These are phyloP conservation scores for Penicillium simplicissimum DNA, from an alignment of 495 filamentous ascomycete species.

Conservation along the genomic window DNA sequence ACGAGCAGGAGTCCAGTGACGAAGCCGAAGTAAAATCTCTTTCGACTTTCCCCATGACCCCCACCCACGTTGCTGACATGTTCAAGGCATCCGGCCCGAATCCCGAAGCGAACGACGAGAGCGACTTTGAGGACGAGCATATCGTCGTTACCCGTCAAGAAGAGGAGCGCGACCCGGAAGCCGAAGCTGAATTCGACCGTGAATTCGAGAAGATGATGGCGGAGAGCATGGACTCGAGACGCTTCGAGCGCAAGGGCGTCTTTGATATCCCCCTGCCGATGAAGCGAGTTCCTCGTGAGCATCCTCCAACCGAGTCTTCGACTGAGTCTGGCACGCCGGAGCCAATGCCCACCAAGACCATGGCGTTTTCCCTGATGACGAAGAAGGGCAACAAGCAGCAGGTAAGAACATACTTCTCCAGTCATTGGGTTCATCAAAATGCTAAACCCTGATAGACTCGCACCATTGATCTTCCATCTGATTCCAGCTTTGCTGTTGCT, in stretches of 20 bases:
- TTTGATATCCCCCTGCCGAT: constrained; percentile 96
- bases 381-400: constrained; percentile 96
- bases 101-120: constrained; percentile 36
- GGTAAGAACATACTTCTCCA: constrained; percentile 48
- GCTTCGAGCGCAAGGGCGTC: constrained; percentile 88
- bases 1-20: constrained; percentile 59
- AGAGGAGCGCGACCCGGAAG: constrained; percentile 89
- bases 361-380: constrained; percentile 95
- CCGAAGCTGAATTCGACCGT: constrained; percentile 95
- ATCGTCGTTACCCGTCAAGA: constrained; percentile 89
- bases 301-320: constrained; percentile 44
- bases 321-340: constrained; percentile 38
- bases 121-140: constrained; percentile 73
- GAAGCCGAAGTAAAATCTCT: constrained; percentile 51
- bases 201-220: constrained; percentile 99
- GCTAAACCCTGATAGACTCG: constrained; percentile 64
- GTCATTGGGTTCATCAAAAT: not conserved
- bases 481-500: constrained; percentile 91
- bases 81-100: constrained; percentile 54
- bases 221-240: constrained; percentile 89
- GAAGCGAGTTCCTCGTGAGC: constrained; percentile 66
- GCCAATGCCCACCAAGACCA: constrained; percentile 57
- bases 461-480: constrained; percentile 89
- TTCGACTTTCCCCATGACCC: not conserved
- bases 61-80: not conserved